Base-by-base conservation (phyloP, 345 rosid genomes). In the Lagerstroemia speciosa region DNA sequence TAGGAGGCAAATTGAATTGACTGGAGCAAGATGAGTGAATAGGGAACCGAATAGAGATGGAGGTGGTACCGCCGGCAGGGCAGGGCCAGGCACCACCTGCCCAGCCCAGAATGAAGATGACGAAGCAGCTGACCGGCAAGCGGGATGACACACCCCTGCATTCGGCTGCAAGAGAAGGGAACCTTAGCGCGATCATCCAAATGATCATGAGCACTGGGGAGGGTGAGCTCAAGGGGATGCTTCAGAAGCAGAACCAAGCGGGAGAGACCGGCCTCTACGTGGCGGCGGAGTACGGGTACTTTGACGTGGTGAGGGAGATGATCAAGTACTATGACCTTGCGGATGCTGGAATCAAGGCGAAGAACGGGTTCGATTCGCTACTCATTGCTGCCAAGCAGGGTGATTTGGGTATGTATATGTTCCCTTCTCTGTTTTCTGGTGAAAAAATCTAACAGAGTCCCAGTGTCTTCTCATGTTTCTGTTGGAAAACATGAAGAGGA, bases 311-410 rank as follows among this genome's bases (percentile, higher is more conserved):
- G 16, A 82, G 86, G 66, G 93, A 84, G 83, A 84, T 94, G 95
- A 89, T 94, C 38, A 79, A 80, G 10, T 81, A 83, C 75, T 91
- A 85, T 68, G 93, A 91, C 79, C 90, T 94, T 60, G 73, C 79
- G 24, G 78, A 80, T 38, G 96, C 96, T 60, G 86, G 89, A 27
- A 91, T 88, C 84, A 94, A 84, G 81, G 97, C 97, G 11, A 81
- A 89, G 68, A 94, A 94, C 30, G 99, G 99, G 0, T 94, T 89
- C 37, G 99, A 94, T 74, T 96, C 99, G 27, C 85, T 94, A 68
- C 97, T 91, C 77, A 87, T 91, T 75, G 97, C 97, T 74, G 96
- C 97, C 16, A 94, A 94, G 82, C 96, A 89, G 84, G 97, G 97
- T 30, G 88, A 89, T 82, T 68, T 85, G 48, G 93, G 99, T 91